These are phyloP conservation scores for Phoma sp. DNA, from an alignment of 2,329 filamentous ascomycete species.

Conservation along the genomic window DNA sequence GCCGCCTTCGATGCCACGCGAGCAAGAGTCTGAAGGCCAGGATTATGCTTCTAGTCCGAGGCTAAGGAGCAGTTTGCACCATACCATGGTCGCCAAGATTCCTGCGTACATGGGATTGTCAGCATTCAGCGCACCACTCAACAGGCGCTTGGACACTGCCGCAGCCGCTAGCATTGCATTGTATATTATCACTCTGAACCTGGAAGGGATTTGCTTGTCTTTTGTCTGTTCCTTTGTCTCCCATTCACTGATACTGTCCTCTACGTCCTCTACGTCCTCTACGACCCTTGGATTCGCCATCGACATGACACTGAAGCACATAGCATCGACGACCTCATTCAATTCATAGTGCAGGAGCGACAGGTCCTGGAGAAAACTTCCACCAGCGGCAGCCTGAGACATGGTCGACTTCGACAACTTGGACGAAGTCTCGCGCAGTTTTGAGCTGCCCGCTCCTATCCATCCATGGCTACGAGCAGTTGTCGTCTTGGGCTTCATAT, in stretches of 20 bases:
- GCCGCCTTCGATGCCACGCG: slow-evolving; percentile 11
- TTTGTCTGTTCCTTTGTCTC: slow-evolving; percentile 8
- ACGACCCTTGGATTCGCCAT: not conserved
- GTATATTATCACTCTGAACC: slow-evolving; percentile 35
- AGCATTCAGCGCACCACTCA: slow-evolving; percentile 3
- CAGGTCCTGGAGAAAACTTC: not conserved
- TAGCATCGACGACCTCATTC: slow-evolving; percentile 16
- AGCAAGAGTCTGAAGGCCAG: slow-evolving; percentile 7
- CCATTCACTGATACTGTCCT: not conserved
- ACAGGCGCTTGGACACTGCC: slow-evolving; percentile 12
- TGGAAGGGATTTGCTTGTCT: slow-evolving; percentile 11
- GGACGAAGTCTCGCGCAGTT: slow-evolving; percentile 37
- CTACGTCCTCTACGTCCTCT: not conserved
- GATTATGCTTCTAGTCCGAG: not conserved
- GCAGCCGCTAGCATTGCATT: slow-evolving; percentile 7
- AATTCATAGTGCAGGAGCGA: slow-evolving; percentile 19
- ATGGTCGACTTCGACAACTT: slow-evolving; percentile 31
- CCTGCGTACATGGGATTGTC: slow-evolving; percentile 3
- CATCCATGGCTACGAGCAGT: slow-evolving; percentile 54
- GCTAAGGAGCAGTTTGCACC: not conserved
- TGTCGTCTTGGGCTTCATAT: slow-evolving; percentile 54
- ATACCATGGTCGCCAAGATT: not conserved
- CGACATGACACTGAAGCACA: slow-evolving; percentile 27
- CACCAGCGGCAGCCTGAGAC: not conserved
- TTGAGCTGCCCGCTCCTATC: slow-evolving; percentile 44